Evolutionary conservation across 2,329 filamentous ascomycete species (phyloP).

Genomic region (Botrytis pseudocinerea): DNA sequence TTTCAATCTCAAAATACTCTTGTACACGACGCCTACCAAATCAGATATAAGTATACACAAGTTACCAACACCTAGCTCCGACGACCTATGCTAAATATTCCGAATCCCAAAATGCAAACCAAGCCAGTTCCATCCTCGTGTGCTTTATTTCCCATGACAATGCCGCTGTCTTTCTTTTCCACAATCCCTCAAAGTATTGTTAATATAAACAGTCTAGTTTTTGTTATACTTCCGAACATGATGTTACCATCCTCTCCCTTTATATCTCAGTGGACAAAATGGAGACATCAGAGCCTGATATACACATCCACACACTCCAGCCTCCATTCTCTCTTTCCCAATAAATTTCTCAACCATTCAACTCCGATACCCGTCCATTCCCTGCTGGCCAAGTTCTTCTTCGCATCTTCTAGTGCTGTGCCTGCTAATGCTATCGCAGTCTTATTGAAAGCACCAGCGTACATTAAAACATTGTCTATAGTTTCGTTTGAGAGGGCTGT

Average conservation of each 20-base stretch:
- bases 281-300: conserved; percentile 61
- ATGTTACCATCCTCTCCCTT: not conserved
- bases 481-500: conserved; percentile 35
- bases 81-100: conserved; percentile 3
- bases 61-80: conserved; percentile 12
- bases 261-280: not conserved
- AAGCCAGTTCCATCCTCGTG: not conserved
- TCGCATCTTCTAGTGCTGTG: conserved; percentile 63
- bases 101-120: not conserved
- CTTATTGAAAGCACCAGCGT: conserved; percentile 57
- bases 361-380: conserved; percentile 77
- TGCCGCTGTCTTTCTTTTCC: not conserved
- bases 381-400: conserved; percentile 50
- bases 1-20: not conserved
- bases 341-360: conserved; percentile 80
- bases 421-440: conserved; percentile 68
- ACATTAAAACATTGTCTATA: conserved; percentile 42
- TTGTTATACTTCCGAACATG: not conserved
- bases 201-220: conserved; percentile 1
- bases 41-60: conserved; percentile 9
- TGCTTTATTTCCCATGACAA: not conserved
- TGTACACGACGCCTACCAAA: not conserved
- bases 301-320: conserved; percentile 90
- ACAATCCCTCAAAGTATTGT: not conserved
- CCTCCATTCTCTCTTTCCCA: conserved; percentile 84